Conservation (phyloP, 139 green algal species). For the Chlorella vulgaris region DNA sequence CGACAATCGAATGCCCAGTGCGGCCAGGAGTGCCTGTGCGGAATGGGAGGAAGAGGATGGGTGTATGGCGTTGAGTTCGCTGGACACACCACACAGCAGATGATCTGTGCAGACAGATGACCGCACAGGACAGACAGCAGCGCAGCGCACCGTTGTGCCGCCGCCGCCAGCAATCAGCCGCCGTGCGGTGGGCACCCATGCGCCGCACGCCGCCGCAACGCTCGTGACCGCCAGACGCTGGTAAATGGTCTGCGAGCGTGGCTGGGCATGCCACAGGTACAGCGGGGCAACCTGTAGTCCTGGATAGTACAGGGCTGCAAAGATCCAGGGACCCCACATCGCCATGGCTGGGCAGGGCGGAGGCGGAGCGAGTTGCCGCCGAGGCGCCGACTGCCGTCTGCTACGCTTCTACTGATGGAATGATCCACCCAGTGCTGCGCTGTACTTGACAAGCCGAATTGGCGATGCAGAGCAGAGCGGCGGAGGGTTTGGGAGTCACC, state of each 20-base stretch:
- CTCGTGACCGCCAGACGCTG: constrained; percentile 10
- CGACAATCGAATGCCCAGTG: constrained; percentile 45
- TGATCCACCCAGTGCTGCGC: too few relatives aligned
- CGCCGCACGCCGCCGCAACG: background rate
- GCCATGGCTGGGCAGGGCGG: too few relatives aligned
- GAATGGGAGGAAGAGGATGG: background rate
- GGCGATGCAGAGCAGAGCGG: too few relatives aligned
- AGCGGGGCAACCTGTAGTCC: constrained; percentile 25
- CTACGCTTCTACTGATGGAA: too few relatives aligned
- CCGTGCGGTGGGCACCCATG: constrained; percentile 24
- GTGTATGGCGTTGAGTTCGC: too few relatives aligned
- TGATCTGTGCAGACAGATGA: too few relatives aligned
- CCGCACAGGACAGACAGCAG: too few relatives aligned
- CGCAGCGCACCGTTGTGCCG: background rate
- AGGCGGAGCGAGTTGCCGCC: too few relatives aligned
- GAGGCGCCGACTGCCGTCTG: too few relatives aligned
- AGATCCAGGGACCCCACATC: background rate
- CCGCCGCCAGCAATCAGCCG: background rate
- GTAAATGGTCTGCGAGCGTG: constrained; percentile 1
- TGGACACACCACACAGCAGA: too few relatives aligned
- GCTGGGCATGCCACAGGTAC: constrained; percentile 23
- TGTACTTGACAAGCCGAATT: too few relatives aligned
- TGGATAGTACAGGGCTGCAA: constrained; percentile 23
- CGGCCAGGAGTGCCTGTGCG: background rate
- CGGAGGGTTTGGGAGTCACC: too few relatives aligned